Evolutionary conservation across 331 rosid species (phyloP).

Genomic region (Cucumis variabilis): DNA sequence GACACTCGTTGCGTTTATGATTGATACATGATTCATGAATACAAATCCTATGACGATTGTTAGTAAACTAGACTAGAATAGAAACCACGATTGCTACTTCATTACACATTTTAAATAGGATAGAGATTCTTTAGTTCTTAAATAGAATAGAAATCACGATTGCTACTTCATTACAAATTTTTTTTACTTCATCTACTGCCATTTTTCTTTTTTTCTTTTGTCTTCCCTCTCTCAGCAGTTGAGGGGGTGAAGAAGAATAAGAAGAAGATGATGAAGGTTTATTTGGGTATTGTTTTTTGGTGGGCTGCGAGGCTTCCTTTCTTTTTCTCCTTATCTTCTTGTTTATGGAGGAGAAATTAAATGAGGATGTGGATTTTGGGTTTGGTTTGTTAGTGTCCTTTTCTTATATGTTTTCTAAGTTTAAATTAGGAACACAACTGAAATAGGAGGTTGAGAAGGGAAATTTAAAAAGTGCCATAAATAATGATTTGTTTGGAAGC

Average conservation of each 20-base stretch:
- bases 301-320: neutral
- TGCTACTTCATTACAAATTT: too few species aligned
- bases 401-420: constrained; percentile 27
- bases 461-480: constrained; percentile 4
- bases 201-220: constrained; percentile 9
- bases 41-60: too few species aligned
- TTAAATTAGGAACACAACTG: constrained; percentile 52
- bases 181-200: too few species aligned
- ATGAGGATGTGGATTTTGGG: constrained; percentile 33
- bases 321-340: constrained; percentile 3
- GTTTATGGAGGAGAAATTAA: constrained; percentile 40
- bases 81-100: too few species aligned
- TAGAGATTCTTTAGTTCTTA: too few species aligned
- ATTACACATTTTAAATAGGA: too few species aligned
- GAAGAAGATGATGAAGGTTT: neutral
- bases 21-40: too few species aligned
- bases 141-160: too few species aligned
- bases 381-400: constrained; percentile 13
- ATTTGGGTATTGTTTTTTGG: neutral
- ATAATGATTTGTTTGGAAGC: constrained; percentile 38
- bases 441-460: constrained; percentile 45
- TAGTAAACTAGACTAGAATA: too few species aligned
- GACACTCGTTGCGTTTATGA: too few species aligned
- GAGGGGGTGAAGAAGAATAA: constrained; percentile 31
- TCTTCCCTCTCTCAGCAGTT: neutral